A percentile compares a stretch with the other conserved stretches of the same genome.
phyloP scores from a whole-genome alignment of 1,284 basidiomycete species.

The Calocybe gambosa region DNA sequence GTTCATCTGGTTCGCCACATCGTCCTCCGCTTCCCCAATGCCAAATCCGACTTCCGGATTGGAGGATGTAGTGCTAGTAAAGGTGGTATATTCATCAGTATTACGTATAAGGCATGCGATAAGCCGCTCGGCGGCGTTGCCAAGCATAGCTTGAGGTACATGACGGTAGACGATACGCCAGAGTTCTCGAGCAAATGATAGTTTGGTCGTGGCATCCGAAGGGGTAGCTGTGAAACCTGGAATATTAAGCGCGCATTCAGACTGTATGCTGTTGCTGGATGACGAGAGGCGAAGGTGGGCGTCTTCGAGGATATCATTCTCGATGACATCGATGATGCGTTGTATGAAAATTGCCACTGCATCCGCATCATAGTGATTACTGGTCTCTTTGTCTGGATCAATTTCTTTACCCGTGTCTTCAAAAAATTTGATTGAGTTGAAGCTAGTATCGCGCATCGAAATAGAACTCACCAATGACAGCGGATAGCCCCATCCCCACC shows the following conservation, averaged over 20 bases:
- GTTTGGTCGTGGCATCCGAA: conserved; percentile 34
- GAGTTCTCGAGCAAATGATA: conserved; percentile 47
- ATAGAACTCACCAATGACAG: conserved; percentile 23
- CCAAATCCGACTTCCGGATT: background rate
- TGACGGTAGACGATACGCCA: conserved; percentile 42
- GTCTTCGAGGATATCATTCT: conserved; percentile 44
- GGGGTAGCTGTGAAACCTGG: conserved; percentile 10
- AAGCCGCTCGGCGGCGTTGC: conserved; percentile 37
- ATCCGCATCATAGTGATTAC: conserved; percentile 16
- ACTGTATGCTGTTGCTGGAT: background rate
- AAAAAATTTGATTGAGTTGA: conserved; percentile 1
- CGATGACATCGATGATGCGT: conserved; percentile 37
- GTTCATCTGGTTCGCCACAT: conserved; percentile 7
- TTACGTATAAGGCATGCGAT: conserved; percentile 42
- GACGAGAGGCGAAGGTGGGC: conserved; percentile 34
- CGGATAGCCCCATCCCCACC: conserved; percentile 24
- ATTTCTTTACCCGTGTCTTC: conserved; percentile 24
- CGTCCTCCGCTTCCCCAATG: conserved; percentile 7
- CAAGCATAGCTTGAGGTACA: conserved; percentile 37
- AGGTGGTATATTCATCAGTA: conserved; percentile 36
- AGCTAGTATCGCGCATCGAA: background rate
- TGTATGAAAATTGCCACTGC: conserved; percentile 34
- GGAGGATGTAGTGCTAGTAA: background rate
- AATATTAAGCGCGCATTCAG: conserved; percentile 7
- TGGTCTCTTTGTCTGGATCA: conserved; percentile 8